Base-by-base conservation (phyloP, 495 filamentous ascomycete species). In the Hypoxylon perforatum region DNA sequence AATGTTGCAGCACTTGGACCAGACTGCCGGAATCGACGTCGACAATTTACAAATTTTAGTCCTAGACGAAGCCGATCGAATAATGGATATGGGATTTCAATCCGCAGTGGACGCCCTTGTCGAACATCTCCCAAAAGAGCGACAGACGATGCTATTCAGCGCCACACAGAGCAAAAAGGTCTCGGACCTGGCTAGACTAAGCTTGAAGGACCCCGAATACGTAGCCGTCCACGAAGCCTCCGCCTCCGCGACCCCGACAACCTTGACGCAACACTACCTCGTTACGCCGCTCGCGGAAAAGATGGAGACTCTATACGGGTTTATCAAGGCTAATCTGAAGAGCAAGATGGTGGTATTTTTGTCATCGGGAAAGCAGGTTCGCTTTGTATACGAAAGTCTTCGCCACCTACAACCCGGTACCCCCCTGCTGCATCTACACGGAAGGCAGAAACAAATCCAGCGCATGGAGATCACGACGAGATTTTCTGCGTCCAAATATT, bases 21-120 rank as follows among this genome's bases (percentile, higher is more conserved):
- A 98, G 79, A 98, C 95, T 0, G 91, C 93, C 5, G 86, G 88
- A 30, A 91, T 99, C 68, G 93, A 96, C 53, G 90, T 95, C 38
- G 89, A 92, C 67, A 96, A 95, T 75, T 71, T 99, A 51, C 91
- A 96, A 76, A 91, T 98, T 75, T 82, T 99, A 25, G 95, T 98
- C 4, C 82, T 99, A 61, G 95, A 99, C 69, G 95, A 99, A 73
- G 95, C 95, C 3, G 95, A 99, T 73, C 86, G 95, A 28, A 97
- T 98, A 67, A 85, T 99, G 84, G 95, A 99, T 75, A 96, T 97
- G 93, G 95, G 95, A 10, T 99, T 99, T 75, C 91, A 97, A 75
- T 82, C 85, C 12, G 91, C 92, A 0, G 87, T 99, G 12, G 95
- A 99, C 76, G 95, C 95, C 3, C 94, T 99, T 39, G 77, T 99